Base-by-base conservation (phyloP, 192 early-diverging fungal genomes). In the Mortierella claussenii region DNA sequence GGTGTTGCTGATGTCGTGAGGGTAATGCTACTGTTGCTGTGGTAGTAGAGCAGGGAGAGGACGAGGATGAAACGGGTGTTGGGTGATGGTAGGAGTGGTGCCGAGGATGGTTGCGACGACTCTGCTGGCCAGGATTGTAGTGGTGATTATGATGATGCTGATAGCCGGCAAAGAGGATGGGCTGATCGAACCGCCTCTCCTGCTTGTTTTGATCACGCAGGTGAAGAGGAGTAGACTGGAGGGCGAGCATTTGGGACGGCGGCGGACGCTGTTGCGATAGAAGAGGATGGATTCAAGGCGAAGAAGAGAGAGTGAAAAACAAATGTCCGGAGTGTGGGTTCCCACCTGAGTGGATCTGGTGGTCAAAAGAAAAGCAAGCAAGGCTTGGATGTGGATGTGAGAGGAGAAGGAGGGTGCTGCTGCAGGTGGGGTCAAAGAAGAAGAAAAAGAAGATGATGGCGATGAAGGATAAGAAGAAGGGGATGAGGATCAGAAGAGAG, bases 171-270 rank as follows among this genome's bases (percentile, higher is more conserved):
- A 76, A 76, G 12, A 67, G 45, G 21, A 60, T 37, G 26, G 71
- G 43, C 64, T 65, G 71, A 55, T 76, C 71, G 27, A 66, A 76
- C 48, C 71, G 63, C 40, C 56, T 42, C 40, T 76, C 63, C 43
- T 76, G 63, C 51, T 76, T 76, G 32, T 60, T 60, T 76, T 76
- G 63, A 50, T 76, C 73, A 43, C 55, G 52, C 73, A 76, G 24
- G 73, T 76, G 73, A 36, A 76, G 55, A 28, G 73, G 73, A 55
- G 73, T 45, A n/a, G 64, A 76, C 52, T 76, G 73, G 33, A 76
- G 64, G 27, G 73, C 73, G 36, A 76, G 64, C 73, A 76, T 76
- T n/a, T 36, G 55, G 33, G 24, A 49, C 17, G 36, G 20, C 7
- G 23, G 7, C 9, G 9, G 54, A 55, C 23, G 32, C 12, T 9